phyloP scores from a whole-genome alignment of 2,329 filamentous ascomycete species.

The Fusarium robinianum region DNA sequence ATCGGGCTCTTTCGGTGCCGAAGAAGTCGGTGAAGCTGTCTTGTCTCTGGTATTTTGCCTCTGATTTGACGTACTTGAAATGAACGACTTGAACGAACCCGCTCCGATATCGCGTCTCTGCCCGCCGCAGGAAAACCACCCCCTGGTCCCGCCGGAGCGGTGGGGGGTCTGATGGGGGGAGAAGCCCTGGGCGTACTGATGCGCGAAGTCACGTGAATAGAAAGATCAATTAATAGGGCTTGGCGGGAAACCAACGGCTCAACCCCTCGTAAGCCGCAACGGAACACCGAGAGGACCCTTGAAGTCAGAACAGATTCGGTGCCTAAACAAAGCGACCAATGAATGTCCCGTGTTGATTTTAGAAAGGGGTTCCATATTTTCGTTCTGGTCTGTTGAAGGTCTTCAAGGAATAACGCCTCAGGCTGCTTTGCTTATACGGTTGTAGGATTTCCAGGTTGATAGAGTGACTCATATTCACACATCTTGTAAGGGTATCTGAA shows the following conservation, averaged over 20 bases:
- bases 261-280: slow-evolving; percentile 25
- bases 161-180: slow-evolving; percentile 25
- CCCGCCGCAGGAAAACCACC: slow-evolving; percentile 18
- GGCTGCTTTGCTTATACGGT: too few species aligned
- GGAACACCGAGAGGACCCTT: slow-evolving; percentile 17
- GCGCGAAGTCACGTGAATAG: slow-evolving; percentile 34
- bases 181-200: neutral
- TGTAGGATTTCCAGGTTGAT: too few species aligned
- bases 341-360: too few species aligned
- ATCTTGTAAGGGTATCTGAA: slow-evolving; percentile 5
- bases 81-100: neutral
- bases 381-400: too few species aligned
- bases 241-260: neutral
- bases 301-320: slow-evolving; percentile 19
- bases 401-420: too few species aligned
- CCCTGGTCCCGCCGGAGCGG: slow-evolving; percentile 23
- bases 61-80: neutral
- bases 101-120: slow-evolving; percentile 25
- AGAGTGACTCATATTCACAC: too few species aligned
- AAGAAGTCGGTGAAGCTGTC: neutral
- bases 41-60: slow-evolving; percentile 1
- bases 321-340: slow-evolving; percentile 33
- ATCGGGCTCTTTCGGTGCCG: slow-evolving; percentile 1
- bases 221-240: slow-evolving; percentile 29
- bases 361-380: too few species aligned